These are phyloP conservation scores for Candida nitratophila DNA, from an alignment of 805 yeast species.

Conservation along the genomic window DNA sequence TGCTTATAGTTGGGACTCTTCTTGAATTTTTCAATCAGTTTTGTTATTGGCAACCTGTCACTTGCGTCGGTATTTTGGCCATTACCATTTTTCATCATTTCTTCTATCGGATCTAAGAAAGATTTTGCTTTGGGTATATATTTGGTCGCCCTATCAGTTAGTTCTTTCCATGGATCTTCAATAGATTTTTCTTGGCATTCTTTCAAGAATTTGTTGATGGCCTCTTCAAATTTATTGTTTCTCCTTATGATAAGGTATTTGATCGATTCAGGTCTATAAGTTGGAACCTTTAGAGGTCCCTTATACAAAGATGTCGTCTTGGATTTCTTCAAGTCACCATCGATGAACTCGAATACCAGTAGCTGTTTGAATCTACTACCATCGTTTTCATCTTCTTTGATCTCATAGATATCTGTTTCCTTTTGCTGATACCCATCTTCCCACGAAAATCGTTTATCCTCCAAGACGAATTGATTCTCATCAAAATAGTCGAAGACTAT, in stretches of 20 bases:
- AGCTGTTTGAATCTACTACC: slow-evolving; percentile 40
- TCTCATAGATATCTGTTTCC: slow-evolving; percentile 43
- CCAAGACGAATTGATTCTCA: slow-evolving; percentile 51
- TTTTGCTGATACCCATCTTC: slow-evolving; percentile 49
- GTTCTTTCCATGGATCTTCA: slow-evolving; percentile 33
- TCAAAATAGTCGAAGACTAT: slow-evolving; percentile 71
- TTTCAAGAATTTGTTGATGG: slow-evolving; percentile 30
- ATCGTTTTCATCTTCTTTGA: slow-evolving; percentile 30
- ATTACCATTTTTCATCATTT: slow-evolving; percentile 34
- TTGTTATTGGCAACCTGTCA: slow-evolving; percentile 37
- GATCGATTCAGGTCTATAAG: slow-evolving; percentile 49
- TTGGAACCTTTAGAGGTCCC: slow-evolving; percentile 42
- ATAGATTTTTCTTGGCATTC: slow-evolving; percentile 21
- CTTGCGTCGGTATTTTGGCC: slow-evolving; percentile 4
- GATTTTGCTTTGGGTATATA: slow-evolving; percentile 42
- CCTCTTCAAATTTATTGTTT: slow-evolving; percentile 40
- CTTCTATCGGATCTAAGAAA: slow-evolving; percentile 56
- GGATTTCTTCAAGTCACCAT: slow-evolving; percentile 47
- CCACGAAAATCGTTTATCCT: slow-evolving; percentile 36
- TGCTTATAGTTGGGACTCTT: slow-evolving; percentile 44
- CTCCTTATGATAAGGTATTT: slow-evolving; percentile 54
- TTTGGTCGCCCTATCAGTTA: slow-evolving; percentile 29
- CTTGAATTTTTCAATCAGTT: slow-evolving; percentile 44
- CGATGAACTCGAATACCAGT: slow-evolving; percentile 70
- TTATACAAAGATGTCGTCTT: slow-evolving; percentile 37